phyloP scores from a whole-genome alignment of 371 early-diverging fungal species.

The Lichtheimia ornata region DNA sequence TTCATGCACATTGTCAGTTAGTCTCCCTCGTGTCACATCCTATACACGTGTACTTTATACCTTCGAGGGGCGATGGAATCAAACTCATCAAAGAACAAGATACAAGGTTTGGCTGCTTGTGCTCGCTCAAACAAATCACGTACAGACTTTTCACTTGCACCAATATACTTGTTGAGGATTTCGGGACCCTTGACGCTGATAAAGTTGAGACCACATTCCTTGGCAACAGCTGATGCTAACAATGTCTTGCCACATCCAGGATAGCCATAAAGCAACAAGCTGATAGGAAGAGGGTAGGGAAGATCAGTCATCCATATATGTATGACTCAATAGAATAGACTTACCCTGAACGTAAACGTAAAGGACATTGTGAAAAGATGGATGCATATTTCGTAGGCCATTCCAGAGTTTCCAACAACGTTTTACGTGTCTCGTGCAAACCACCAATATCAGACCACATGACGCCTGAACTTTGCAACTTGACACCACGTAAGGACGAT shows the following conservation, averaged over 20 bases:
- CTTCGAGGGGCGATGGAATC: slow-evolving; percentile 92
- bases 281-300: slow-evolving; percentile 10
- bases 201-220: slow-evolving; percentile 91
- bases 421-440: slow-evolving; percentile 76
- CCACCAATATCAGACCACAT: slow-evolving; percentile 93
- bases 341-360: slow-evolving; percentile 89
- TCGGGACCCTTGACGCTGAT: slow-evolving; percentile 97
- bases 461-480: slow-evolving; percentile 75
- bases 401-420: slow-evolving; percentile 89
- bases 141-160: slow-evolving; percentile 87
- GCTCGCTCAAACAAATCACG: slow-evolving; percentile 95
- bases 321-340: background rate
- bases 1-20: background rate
- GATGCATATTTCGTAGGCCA: slow-evolving; percentile 94
- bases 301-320: background rate
- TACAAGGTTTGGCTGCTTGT: slow-evolving; percentile 86
- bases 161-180: slow-evolving; percentile 96
- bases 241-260: slow-evolving; percentile 96
- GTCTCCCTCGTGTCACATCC: background rate
- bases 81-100: slow-evolving; percentile 97
- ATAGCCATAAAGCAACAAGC: slow-evolving; percentile 90
- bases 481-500: slow-evolving; percentile 78
- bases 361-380: slow-evolving; percentile 84
- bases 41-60: slow-evolving; percentile 23
- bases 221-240: slow-evolving; percentile 92